These are phyloP conservation scores for Neofusicoccum laricinum DNA, from an alignment of 2,329 filamentous ascomycete genomes.

Conservation along the genomic window DNA sequence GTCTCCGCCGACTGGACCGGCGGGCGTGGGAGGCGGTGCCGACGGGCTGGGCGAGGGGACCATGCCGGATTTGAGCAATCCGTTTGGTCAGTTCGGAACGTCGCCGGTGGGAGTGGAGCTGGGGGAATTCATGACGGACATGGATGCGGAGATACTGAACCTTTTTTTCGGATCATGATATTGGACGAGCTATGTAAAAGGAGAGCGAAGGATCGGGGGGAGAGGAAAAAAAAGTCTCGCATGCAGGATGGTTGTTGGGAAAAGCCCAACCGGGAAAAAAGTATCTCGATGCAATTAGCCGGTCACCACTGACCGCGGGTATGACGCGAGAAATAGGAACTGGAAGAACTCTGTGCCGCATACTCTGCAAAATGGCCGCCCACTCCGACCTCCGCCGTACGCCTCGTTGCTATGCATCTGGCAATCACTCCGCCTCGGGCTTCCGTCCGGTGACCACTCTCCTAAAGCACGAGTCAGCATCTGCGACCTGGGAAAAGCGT, in stretches of 20 bases:
- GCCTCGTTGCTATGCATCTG: neutral
- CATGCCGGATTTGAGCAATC: neutral
- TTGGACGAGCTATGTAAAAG: too few relatives aligned
- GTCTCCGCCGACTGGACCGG: neutral
- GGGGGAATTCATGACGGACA: slow-evolving; percentile 39
- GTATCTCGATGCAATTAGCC: too few relatives aligned
- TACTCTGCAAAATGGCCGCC: neutral
- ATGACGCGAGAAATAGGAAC: neutral
- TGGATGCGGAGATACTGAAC: slow-evolving; percentile 24
- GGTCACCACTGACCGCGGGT: neutral
- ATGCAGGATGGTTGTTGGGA: too few relatives aligned
- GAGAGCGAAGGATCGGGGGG: too few relatives aligned
- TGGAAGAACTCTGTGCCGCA: neutral
- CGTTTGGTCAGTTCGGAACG: neutral
- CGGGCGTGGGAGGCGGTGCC: neutral
- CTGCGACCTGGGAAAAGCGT: neutral
- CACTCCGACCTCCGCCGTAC: neutral
- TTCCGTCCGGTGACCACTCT: slow-evolving; percentile 1
- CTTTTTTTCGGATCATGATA: neutral
- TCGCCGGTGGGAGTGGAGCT: slow-evolving; percentile 34
- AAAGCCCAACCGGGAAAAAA: too few relatives aligned
- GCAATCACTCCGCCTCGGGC: neutral
- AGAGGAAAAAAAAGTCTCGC: too few relatives aligned
- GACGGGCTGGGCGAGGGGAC: neutral
- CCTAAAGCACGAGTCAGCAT: neutral